Evolutionary conservation across 352 stramenopile genomes (phyloP), one percentile per base, ranked within the genome.

Genomic region (Hyaloperonospora brassicae): DNA sequence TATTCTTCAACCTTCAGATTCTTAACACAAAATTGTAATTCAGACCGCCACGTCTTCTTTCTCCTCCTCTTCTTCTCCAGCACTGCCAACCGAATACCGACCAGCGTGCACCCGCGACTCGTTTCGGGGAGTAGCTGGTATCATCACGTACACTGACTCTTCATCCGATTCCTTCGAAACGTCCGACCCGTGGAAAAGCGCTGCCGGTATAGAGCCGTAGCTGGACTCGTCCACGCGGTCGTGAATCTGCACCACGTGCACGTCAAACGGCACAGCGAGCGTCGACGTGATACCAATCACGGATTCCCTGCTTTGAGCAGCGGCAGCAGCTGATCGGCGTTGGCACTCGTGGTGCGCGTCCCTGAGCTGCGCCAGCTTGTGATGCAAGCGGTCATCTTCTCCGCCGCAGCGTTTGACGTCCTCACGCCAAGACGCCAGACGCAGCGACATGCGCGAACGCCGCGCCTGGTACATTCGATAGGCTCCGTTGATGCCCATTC

Each of bases 401-500:
- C 59, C 52, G 36, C 56, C 46, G 49, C 73, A 58, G 24, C 52
- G 63, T 49, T 78, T 76, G 30, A 86, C 59, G 57, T 88, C 77
- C 40, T 88, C 73, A n/a, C 76, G 73, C 77, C 77, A 88, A 1
- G 71, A 72, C 5, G 66, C 71, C 12, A 88, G 57, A 3, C 69
- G 73, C 48, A 88, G 53, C 36, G 77, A 72, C 39, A 80, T 61
- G 14, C 72, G 62, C 27, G 69, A 73, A 38, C 65, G 70, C 5
- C 72, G 61, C 36, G 70, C 61, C 56, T 83, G 72, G 54, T 79
- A 79, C 59, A 74, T 68, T 39, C 72, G 72, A 47, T 83, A 83
- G 38, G 72, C 70, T 40, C 72, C 72, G 43, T 72, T 83, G 51
- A 83, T 78, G 43, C 72, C 72, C 39, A 67, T 58, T n/a, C 52